These are phyloP conservation scores for Esteya vermicola DNA, from an alignment of 2,329 filamentous ascomycete genomes.

Conservation along the genomic window DNA sequence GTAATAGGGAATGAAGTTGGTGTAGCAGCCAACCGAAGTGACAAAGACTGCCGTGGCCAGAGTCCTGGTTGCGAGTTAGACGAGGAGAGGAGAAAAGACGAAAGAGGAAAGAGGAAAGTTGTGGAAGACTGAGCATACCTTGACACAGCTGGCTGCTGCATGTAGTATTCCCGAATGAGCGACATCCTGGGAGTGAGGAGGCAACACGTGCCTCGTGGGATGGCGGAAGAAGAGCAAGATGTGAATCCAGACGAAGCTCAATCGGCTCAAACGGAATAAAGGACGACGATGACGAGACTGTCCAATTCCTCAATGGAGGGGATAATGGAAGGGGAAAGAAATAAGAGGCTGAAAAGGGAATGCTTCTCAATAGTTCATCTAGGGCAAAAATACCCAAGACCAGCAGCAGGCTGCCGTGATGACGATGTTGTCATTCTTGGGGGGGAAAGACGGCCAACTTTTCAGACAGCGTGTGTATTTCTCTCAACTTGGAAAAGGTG, in stretches of 20 bases:
- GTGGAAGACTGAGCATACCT: slow-evolving; percentile 21
- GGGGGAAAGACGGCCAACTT: neutral
- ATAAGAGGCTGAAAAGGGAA: neutral
- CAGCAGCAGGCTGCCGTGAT: slow-evolving; percentile 12
- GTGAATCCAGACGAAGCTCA: too few relatives aligned
- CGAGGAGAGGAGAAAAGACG: neutral
- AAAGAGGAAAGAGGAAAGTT: neutral
- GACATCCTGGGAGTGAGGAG: slow-evolving; percentile 17
- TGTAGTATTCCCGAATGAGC: slow-evolving; percentile 25
- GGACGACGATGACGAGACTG: neutral
- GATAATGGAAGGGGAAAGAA: neutral
- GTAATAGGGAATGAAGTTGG: slow-evolving; percentile 43
- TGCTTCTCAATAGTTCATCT: slow-evolving; percentile 8
- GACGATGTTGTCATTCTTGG: slow-evolving; percentile 10
- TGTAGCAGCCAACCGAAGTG: slow-evolving; percentile 47
- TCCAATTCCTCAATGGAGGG: too few relatives aligned
- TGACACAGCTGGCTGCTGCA: slow-evolving; percentile 25
- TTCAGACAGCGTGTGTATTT: too few relatives aligned
- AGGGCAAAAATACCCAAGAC: slow-evolving; percentile 7
- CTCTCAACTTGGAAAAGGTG: neutral
- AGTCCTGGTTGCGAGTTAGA: slow-evolving; percentile 33
- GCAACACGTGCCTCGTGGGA: neutral
- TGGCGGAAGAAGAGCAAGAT: too few relatives aligned
- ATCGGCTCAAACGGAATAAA: neutral
- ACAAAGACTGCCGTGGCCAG: slow-evolving; percentile 49